Percentiles rank a stretch among this genome's conserved stretches.
Conservation (phyloP, 2,329 filamentous ascomycete genomes). For the Leptosphaerulina australis region DNA sequence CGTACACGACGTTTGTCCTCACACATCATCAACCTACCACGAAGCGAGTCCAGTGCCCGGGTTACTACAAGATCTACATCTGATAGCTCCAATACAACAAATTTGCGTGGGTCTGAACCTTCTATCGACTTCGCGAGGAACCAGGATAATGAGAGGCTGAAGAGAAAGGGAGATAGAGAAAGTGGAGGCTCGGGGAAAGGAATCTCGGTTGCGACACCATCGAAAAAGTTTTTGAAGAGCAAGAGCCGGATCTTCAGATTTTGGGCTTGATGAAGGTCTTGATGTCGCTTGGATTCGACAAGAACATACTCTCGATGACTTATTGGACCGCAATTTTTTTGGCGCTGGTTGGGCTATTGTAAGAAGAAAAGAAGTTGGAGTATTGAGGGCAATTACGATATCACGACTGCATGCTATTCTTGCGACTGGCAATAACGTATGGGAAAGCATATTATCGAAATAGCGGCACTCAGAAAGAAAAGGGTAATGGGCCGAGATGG, state of each 20-base stretch:
- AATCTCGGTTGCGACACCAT: conserved; percentile 18
- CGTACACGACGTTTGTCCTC: conserved; percentile 40
- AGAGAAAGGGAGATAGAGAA: conserved; percentile 22
- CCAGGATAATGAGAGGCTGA: conserved; percentile 27
- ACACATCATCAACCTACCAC: conserved; percentile 39
- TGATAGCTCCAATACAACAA: conserved; percentile 28
- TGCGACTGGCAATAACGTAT: conserved; percentile 22
- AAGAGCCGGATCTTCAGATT: conserved; percentile 48
- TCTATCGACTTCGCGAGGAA: conserved; percentile 9
- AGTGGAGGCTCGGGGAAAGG: conserved; percentile 11
- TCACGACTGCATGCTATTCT: conserved; percentile 26
- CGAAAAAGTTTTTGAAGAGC: conserved; percentile 42
- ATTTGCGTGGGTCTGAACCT: conserved; percentile 21
- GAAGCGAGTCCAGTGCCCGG: conserved; percentile 31
- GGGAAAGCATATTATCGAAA: conserved; percentile 11
- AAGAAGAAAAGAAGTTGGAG: conserved; percentile 4
- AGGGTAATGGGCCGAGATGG: conserved; percentile 2
- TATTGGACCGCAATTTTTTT: conserved; percentile 5
- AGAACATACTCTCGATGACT: background rate
- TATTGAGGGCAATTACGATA: conserved; percentile 19
- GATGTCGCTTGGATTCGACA: conserved; percentile 16
- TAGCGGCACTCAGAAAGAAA: conserved; percentile 5
- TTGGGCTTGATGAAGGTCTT: conserved; percentile 31
- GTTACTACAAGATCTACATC: conserved; percentile 27
- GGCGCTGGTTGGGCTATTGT: conserved; percentile 11